phyloP scores from a whole-genome alignment of 2,329 filamentous ascomycete species.

The Blastomyces percursus region DNA sequence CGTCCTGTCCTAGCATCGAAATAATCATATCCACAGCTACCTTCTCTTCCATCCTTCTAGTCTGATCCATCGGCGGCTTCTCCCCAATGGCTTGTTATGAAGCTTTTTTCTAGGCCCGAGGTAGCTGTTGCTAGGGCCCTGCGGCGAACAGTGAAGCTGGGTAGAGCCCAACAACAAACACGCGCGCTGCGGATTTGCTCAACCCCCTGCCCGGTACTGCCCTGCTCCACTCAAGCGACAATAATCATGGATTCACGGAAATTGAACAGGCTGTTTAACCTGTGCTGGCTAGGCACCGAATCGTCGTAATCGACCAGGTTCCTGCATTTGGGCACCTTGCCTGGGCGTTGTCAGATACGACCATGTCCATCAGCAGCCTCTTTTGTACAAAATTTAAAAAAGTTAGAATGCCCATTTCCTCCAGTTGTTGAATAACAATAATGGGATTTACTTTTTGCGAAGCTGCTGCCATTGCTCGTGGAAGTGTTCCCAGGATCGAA shows the following conservation, averaged over 20 bases:
- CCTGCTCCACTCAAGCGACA: not conserved
- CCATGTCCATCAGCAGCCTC: not conserved
- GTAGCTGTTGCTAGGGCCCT: not conserved
- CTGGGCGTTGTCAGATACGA: slow-evolving; percentile 1
- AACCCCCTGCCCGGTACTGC: not conserved
- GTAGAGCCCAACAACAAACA: not conserved
- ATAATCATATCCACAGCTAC: not conserved
- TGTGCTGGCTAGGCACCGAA: not conserved
- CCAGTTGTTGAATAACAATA: too few species aligned
- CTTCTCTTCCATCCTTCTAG: not conserved
- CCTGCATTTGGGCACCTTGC: not conserved
- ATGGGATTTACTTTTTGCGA: not conserved
- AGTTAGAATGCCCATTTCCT: not conserved
- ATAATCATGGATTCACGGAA: not conserved
- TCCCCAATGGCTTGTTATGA: not conserved
- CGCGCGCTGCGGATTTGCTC: not conserved
- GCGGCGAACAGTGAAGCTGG: not conserved
- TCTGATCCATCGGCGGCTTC: not conserved
- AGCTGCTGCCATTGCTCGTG: not conserved
- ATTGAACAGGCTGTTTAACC: not conserved
- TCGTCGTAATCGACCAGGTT: slow-evolving; percentile 1
- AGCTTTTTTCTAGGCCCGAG: not conserved
- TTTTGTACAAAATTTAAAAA: not conserved
- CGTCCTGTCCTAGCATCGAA: not conserved
- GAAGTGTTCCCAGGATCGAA: not conserved